These are phyloP conservation scores for Fusarium continuum DNA, from an alignment of 2,329 filamentous ascomycete genomes.

Conservation along the genomic window DNA sequence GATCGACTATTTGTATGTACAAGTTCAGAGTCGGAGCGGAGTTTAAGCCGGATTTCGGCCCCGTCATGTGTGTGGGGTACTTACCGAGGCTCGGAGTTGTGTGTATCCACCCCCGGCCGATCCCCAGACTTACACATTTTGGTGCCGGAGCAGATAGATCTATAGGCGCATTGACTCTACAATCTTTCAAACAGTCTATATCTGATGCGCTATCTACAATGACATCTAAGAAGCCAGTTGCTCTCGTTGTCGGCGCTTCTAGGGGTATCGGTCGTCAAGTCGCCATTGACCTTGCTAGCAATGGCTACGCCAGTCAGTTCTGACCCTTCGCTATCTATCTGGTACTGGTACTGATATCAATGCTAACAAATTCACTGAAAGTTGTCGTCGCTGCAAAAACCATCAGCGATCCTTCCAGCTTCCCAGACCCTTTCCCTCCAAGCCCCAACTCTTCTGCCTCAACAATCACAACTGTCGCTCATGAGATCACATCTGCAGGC, in stretches of 20 bases:
- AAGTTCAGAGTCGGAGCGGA: not conserved
- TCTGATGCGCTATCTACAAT: conserved; percentile 24
- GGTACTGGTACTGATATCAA: not conserved
- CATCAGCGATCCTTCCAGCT: conserved; percentile 67
- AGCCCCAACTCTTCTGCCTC: conserved; percentile 78
- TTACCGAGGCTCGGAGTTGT: not conserved
- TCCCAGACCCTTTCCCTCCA: conserved; percentile 70
- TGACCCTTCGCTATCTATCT: not conserved
- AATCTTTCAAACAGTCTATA: not conserved
- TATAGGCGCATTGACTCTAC: conserved; percentile 9
- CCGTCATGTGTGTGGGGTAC: conserved; percentile 32
- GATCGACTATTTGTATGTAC: not conserved
- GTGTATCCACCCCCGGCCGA: not conserved
- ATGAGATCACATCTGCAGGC: conserved; percentile 74
- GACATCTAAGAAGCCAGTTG: conserved; percentile 61
- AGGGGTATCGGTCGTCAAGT: conserved; percentile 84
- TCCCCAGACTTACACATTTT: not conserved
- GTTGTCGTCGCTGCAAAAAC: conserved; percentile 83
- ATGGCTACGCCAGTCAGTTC: conserved; percentile 72
- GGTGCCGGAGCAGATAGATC: not conserved
- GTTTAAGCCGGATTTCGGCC: conserved; percentile 3
- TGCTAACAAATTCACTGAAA: not conserved
- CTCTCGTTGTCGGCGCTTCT: conserved; percentile 78
- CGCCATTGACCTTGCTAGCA: conserved; percentile 77
- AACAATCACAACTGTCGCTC: conserved; percentile 81